These are phyloP conservation scores for Halophytophthora polymorphica DNA, from an alignment of 352 stramenopile genomes.

Conservation along the genomic window DNA sequence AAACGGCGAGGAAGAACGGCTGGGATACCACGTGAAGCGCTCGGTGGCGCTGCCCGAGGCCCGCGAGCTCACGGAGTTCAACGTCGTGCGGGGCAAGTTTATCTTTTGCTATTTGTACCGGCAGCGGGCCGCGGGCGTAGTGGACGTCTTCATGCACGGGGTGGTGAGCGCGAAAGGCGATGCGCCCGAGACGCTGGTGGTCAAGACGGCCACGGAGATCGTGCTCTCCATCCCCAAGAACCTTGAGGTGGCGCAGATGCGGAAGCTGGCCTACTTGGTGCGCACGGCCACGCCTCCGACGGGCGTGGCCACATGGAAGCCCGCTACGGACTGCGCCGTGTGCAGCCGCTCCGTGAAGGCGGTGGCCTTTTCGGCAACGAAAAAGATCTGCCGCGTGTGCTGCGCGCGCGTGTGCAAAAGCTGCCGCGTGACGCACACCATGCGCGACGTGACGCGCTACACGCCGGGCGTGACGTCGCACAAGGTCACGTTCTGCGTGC, in stretches of 20 bases:
- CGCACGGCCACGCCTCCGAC: conserved; percentile 11
- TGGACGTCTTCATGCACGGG: conserved; percentile 44
- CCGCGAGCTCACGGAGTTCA: conserved; percentile 22
- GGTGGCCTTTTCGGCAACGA: conserved; percentile 5
- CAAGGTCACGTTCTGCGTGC: conserved; percentile 22
- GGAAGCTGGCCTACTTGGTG: conserved; percentile 34
- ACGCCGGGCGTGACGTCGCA: conserved; percentile 12
- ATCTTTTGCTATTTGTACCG: conserved; percentile 54
- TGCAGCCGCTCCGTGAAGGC: conserved; percentile 18
- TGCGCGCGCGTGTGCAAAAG: conserved; percentile 21
- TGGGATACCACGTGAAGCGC: conserved; percentile 62
- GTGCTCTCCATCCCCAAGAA: conserved; percentile 55
- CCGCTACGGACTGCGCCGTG: conserved; percentile 2
- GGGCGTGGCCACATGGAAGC: conserved; percentile 1
- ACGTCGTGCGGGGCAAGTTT: conserved; percentile 44
- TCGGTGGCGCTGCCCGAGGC: conserved; percentile 46
- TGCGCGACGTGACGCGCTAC: conserved; percentile 16
- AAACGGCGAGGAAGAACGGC: conserved; percentile 26
- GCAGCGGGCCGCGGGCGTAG: conserved; percentile 34
- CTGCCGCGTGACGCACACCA: conserved; percentile 17
- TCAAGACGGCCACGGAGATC: conserved; percentile 46
- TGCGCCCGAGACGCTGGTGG: conserved; percentile 41
- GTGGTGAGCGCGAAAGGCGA: conserved; percentile 45
- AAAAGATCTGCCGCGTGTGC: conserved; percentile 28
- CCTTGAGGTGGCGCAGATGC: conserved; percentile 42